Percentiles rank a stretch among this genome's conserved stretches.
These are phyloP conservation scores for Leccinum subtestaceum DNA, from an alignment of 768 basidiomycete species.

Conservation along the genomic window DNA sequence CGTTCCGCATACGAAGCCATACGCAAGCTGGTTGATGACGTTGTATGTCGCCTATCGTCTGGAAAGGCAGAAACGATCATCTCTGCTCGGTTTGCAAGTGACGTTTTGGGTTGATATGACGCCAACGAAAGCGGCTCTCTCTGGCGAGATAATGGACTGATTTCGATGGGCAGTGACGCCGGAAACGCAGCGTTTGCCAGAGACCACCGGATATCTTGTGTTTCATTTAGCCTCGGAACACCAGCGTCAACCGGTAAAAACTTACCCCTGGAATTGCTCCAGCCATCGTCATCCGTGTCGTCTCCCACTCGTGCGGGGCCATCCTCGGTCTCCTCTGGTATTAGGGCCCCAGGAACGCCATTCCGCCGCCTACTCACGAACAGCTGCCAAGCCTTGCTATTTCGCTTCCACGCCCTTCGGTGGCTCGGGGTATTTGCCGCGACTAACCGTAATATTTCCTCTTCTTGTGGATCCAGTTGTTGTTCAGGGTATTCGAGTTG, in stretches of 20 bases:
- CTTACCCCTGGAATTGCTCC: conserved; percentile 29
- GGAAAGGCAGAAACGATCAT: conserved; percentile 30
- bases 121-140: conserved; percentile 47
- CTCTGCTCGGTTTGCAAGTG: conserved; percentile 39
- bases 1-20: conserved; percentile 67
- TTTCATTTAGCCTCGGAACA: conserved; percentile 9
- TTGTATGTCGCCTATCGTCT: conserved; percentile 9
- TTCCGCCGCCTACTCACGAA: conserved; percentile 44
- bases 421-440: conserved; percentile 71
- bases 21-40: conserved; percentile 50
- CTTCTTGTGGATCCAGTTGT: conserved; percentile 41
- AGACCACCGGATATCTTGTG: conserved; percentile 26
- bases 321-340: conserved; percentile 38
- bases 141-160: conserved; percentile 38
- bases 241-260: background rate
- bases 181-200: conserved; percentile 38
- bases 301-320: conserved; percentile 12
- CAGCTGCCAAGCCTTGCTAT: conserved; percentile 60
- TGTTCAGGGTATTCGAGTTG: conserved; percentile 23
- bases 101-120: conserved; percentile 55
- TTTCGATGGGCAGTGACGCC: conserved; percentile 63
- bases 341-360: conserved; percentile 28
- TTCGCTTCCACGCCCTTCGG: conserved; percentile 64
- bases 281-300: conserved; percentile 23
- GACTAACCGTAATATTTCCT: conserved; percentile 58